These are phyloP conservation scores for Strigomonas culicis DNA, from an alignment of 208 protist genomes.

Conservation along the genomic window DNA sequence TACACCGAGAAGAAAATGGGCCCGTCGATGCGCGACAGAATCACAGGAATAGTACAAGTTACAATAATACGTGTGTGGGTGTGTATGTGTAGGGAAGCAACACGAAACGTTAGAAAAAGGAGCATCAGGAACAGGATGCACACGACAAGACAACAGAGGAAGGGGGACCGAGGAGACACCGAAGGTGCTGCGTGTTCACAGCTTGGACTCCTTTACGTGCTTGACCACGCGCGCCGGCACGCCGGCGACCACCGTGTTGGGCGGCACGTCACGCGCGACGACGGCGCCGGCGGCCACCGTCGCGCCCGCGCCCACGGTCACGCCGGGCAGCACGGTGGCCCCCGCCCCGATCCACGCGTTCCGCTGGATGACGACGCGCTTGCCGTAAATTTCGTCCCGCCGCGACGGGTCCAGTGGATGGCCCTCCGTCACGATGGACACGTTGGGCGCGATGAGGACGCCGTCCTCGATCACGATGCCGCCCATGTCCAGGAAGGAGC, in stretches of 20 bases:
- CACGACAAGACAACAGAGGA: too few species aligned
- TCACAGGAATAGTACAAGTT: too few species aligned
- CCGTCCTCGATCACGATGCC: conserved; percentile 54
- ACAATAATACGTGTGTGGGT: too few species aligned
- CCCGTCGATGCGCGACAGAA: too few species aligned
- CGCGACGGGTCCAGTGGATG: conserved; percentile 54
- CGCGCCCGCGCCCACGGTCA: conserved; percentile 65
- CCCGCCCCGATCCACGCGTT: conserved; percentile 63
- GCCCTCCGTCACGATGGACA: conserved; percentile 63
- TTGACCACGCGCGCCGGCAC: conserved; percentile 58
- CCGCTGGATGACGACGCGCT: conserved; percentile 43
- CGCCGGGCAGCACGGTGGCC: conserved; percentile 53
- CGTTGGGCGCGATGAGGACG: conserved; percentile 55
- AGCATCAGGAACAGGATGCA: too few species aligned
- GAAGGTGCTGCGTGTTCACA: neutral
- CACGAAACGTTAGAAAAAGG: too few species aligned
- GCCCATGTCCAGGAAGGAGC: conserved; percentile 61
- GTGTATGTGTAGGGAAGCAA: too few species aligned
- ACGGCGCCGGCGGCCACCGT: conserved; percentile 78
- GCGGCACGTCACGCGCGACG: conserved; percentile 74
- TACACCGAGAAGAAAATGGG: too few species aligned
- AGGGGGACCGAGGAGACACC: neutral
- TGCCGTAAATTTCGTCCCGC: conserved; percentile 26
- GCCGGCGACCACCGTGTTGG: conserved; percentile 67
- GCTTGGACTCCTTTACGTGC: conserved; percentile 5